phyloP scores from a whole-genome alignment of 257 asterid genomes.

The Ehretia macrophylla region DNA sequence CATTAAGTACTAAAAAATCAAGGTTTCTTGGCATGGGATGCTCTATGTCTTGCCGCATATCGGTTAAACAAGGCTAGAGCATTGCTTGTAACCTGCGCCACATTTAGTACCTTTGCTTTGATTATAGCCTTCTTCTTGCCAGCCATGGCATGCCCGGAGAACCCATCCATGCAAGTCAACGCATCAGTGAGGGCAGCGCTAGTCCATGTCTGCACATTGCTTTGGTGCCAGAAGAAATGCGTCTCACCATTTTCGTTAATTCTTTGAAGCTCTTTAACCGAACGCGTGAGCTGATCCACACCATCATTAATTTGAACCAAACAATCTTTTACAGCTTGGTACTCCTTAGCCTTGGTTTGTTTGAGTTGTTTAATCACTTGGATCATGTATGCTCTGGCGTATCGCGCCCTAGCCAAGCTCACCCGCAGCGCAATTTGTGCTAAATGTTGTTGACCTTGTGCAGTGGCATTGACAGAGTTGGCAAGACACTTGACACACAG shows the following conservation, averaged over 20 bases:
- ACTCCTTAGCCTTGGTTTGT: slow-evolving; percentile 28
- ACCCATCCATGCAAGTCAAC: slow-evolving; percentile 44
- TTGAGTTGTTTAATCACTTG: slow-evolving; percentile 37
- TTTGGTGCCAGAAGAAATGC: slow-evolving; percentile 45
- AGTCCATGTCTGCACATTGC: slow-evolving; percentile 55
- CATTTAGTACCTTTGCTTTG: slow-evolving; percentile 51
- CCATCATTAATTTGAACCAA: slow-evolving; percentile 63
- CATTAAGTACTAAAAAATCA: not conserved
- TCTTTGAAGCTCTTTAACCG: slow-evolving; percentile 41
- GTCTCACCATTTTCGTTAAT: slow-evolving; percentile 25
- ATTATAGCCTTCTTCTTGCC: slow-evolving; percentile 42
- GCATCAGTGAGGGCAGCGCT: slow-evolving; percentile 56
- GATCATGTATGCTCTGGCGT: slow-evolving; percentile 40
- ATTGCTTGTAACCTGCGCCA: too few species aligned
- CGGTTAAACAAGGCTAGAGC: slow-evolving; percentile 51
- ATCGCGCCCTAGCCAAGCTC: slow-evolving; percentile 42
- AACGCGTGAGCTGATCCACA: slow-evolving; percentile 44
- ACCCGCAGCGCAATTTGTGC: slow-evolving; percentile 54
- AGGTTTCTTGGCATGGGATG: slow-evolving; percentile 16
- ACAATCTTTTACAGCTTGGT: slow-evolving; percentile 44
- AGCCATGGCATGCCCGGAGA: slow-evolving; percentile 40
- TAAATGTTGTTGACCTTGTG: slow-evolving; percentile 35
- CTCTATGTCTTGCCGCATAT: slow-evolving; percentile 41
- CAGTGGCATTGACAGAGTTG: slow-evolving; percentile 17
- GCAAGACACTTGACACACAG: slow-evolving; percentile 36